phyloP scores from a whole-genome alignment of 2,329 filamentous ascomycete species.

The Teratosphaeria nubilosa region DNA sequence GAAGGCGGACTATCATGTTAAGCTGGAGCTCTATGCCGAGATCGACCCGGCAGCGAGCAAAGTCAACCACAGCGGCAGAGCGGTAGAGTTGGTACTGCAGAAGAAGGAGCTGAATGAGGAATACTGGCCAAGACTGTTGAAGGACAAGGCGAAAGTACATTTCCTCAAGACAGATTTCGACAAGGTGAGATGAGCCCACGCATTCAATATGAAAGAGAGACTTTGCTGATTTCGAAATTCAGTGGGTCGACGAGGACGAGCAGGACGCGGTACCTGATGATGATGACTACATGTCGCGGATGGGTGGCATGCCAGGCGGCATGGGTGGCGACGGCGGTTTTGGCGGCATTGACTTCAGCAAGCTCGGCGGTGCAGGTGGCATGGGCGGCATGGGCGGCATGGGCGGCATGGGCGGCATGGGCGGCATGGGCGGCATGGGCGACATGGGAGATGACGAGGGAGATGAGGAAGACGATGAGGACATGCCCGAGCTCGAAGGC shows the following conservation, averaged over 20 bases:
- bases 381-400: slow-evolving; percentile 47
- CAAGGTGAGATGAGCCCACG: slow-evolving; percentile 50
- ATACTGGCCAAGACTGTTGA: slow-evolving; percentile 92
- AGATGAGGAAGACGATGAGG: slow-evolving; percentile 57
- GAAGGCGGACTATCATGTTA: slow-evolving; percentile 77
- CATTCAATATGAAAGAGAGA: not conserved
- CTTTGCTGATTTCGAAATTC: not conserved
- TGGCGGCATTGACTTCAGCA: slow-evolving; percentile 27
- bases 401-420: slow-evolving; percentile 52
- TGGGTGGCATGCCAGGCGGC: slow-evolving; percentile 38
- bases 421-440: slow-evolving; percentile 51
- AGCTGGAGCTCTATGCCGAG: slow-evolving; percentile 80
- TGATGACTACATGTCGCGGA: slow-evolving; percentile 49
- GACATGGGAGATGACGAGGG: slow-evolving; percentile 36
- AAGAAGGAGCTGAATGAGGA: slow-evolving; percentile 95
- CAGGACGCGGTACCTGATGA: slow-evolving; percentile 83
- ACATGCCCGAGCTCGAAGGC: slow-evolving; percentile 66
- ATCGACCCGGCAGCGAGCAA: slow-evolving; percentile 80
- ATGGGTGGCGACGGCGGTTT: slow-evolving; percentile 29
- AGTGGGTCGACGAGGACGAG: slow-evolving; percentile 97
- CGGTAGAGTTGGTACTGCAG: slow-evolving; percentile 79
- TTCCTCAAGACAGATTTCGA: slow-evolving; percentile 98
- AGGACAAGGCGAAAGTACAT: slow-evolving; percentile 80
- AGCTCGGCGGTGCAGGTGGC: slow-evolving; percentile 50
- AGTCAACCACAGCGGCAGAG: slow-evolving; percentile 78